Evolutionary conservation across 768 basidiomycete genomes (phyloP), one percentile per base, ranked within the genome.

Genomic region (Lactifluus piperatus): DNA sequence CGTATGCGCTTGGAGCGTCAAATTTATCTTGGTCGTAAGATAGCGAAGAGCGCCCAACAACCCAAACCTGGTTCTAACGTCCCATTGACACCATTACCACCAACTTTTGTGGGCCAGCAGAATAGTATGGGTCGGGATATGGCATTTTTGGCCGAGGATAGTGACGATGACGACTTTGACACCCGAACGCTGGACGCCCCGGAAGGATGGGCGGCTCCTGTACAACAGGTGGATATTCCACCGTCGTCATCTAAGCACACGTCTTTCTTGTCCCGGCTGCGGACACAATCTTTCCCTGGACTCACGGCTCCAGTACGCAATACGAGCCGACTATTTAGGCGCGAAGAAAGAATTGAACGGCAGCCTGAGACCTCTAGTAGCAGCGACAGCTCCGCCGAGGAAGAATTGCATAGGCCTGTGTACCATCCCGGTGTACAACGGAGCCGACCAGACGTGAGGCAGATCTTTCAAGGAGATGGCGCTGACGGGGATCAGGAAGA

Each of bases 1-100:
- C 80, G 95, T n/a, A 79, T 83, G 64, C 81, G 82, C 9, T 76
- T 91, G n/a, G 87, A 97, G 71, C 84, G 83, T 55, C 85, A 92
- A 65, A 90, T 97, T 49, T 76, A 84, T 41, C 74, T 85, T 11
- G 93, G 94, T 20, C 83, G 93, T 11, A 83, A 87, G 66, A 76
- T 77, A 52, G 78, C 91, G 43, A 85, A 90, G 20, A 78, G 72
- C 60, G 73, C 78, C 8, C 71, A 80, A 46, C 82, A 81, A 60
- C 36, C 60, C 14, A 44, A 51, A 58, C 48, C 73, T 70, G 63
- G 5, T 11, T 32, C 61, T 6, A 62, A 54, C 51, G 44, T 46
- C 9, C 44, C 55, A 26, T 14, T 52, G n/a, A n/a, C n/a, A 11
- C 8, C 34, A 9, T 13, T 32, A 9, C 51, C 39, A 1, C 39